Conservation (phyloP, 306 rosid genomes). For the Senna tora region DNA sequence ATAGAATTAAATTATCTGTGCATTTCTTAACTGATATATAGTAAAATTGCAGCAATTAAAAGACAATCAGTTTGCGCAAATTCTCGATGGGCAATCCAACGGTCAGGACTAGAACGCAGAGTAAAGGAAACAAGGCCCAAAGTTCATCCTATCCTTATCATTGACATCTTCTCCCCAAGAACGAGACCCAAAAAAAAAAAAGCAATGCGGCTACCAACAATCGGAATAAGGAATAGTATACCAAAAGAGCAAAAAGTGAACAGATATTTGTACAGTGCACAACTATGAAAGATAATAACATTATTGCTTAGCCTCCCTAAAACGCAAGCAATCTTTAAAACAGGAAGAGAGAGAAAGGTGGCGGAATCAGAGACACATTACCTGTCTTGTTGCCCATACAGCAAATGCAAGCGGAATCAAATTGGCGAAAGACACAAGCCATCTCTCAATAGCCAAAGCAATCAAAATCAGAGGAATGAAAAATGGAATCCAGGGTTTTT, state of each 20-base stretch:
- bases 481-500: constrained; percentile 54
- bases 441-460: constrained; percentile 76
- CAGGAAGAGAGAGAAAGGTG: background rate
- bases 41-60: background rate
- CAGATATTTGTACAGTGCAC: background rate
- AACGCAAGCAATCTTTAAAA: background rate
- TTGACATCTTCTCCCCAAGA: background rate
- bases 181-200: background rate
- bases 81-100: background rate
- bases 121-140: constrained; percentile 4
- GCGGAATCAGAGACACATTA: constrained; percentile 22
- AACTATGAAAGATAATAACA: background rate
- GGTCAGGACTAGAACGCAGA: background rate
- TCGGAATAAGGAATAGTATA: background rate
- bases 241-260: background rate
- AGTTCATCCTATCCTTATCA: background rate
- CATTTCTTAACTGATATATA: background rate
- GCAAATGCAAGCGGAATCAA: constrained; percentile 72
- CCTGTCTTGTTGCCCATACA: constrained; percentile 75
- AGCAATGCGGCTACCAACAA: background rate
- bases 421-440: constrained; percentile 77
- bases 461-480: constrained; percentile 58
- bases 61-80: background rate
- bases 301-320: background rate
- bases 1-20: background rate